Conservation (phyloP, 228 moss, liverwort and hornwort species). For the Sphagnum fallax region DNA sequence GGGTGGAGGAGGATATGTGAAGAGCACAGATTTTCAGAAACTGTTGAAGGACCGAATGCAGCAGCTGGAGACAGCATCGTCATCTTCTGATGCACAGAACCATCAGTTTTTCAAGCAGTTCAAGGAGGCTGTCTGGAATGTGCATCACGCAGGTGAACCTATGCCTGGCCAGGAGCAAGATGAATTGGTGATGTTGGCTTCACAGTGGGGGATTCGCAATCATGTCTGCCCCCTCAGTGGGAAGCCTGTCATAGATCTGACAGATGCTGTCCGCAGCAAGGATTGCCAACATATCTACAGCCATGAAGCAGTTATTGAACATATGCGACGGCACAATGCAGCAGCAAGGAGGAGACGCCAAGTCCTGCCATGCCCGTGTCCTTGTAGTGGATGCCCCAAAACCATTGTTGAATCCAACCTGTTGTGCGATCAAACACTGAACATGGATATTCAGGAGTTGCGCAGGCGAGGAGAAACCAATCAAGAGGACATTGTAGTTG, state of each 20-base stretch:
- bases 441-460: conserved; percentile 65
- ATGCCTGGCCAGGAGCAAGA: conserved; percentile 95
- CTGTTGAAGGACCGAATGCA: conserved; percentile 30
- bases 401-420: conserved; percentile 34
- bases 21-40: conserved; percentile 40
- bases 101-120: conserved; percentile 62
- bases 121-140: conserved; percentile 81
- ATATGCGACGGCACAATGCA: conserved; percentile 22
- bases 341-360: conserved; percentile 11
- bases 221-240: conserved; percentile 72
- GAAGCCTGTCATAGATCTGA: conserved; percentile 72
- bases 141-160: conserved; percentile 83
- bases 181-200: conserved; percentile 69
- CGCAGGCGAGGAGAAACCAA: conserved; percentile 41
- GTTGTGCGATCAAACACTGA: conserved; percentile 57
- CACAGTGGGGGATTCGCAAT: conserved; percentile 57
- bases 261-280: conserved; percentile 83
- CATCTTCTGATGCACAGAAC: conserved; percentile 46
- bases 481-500: conserved; percentile 39
- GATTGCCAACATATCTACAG: conserved; percentile 82
- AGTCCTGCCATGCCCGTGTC: conserved; percentile 22
- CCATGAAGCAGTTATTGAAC: conserved; percentile 32
- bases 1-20: conserved; percentile 21
- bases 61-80: conserved; percentile 16
- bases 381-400: conserved; percentile 73